Evolutionary conservation across 129 eudicot genomes (phyloP).

Genomic region (Saussurea involucrata): DNA sequence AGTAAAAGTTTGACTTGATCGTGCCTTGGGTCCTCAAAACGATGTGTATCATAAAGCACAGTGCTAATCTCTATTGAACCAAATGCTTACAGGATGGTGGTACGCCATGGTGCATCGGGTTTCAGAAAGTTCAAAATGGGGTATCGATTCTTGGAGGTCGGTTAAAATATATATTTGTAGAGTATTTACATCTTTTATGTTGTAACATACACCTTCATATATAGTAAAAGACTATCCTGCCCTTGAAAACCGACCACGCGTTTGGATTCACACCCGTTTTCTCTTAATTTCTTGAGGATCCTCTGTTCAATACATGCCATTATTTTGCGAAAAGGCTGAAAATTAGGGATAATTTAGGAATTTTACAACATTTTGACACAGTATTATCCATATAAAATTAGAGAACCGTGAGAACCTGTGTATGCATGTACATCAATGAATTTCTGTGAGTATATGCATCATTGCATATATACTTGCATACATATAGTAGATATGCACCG

Average conservation of each 20-base stretch:
- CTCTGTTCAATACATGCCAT: background rate
- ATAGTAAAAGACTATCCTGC: background rate
- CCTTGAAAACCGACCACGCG: background rate
- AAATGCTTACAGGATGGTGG: conserved; percentile 69
- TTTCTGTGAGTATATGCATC: background rate
- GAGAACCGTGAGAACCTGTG: background rate
- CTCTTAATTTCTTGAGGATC: background rate
- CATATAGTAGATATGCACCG: background rate
- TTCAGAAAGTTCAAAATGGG: conserved; percentile 63
- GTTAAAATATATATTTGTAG: conserved; percentile 15
- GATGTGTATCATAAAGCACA: background rate
- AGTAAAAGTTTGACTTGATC: background rate
- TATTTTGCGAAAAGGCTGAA: background rate
- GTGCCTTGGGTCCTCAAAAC: background rate
- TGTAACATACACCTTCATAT: background rate
- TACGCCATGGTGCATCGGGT: conserved; percentile 93
- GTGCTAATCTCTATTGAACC: background rate
- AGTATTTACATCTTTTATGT: background rate
- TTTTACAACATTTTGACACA: background rate
- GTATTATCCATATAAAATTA: background rate
- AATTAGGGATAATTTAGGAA: background rate
- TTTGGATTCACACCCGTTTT: background rate
- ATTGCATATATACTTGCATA: no score
- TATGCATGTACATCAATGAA: no score
- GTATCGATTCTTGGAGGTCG: conserved; percentile 89